Conservation (phyloP, 768 basidiomycete species). For the Agaricus sinodeliciosus region DNA sequence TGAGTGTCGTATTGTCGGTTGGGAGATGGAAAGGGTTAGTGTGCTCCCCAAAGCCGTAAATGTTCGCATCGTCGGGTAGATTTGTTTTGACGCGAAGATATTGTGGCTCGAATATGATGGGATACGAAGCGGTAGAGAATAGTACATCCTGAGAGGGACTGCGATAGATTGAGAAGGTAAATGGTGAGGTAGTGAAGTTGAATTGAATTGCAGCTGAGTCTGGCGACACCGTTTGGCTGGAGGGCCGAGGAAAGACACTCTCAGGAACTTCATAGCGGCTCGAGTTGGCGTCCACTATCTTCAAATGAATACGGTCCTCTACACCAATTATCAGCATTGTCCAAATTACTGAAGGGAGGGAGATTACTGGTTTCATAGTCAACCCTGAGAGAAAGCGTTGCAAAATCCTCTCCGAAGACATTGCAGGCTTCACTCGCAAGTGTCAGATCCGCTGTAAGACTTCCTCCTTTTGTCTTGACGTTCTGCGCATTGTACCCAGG, state of each 20-base stretch:
- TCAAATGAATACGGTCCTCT: constrained; percentile 58
- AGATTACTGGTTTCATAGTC: constrained; percentile 50
- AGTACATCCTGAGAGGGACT: constrained; percentile 43
- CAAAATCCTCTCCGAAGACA: constrained; percentile 52
- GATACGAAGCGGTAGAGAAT: constrained; percentile 53
- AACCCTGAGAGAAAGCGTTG: constrained; percentile 41
- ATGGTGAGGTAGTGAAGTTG: constrained; percentile 52
- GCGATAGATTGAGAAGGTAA: constrained; percentile 54
- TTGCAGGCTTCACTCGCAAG: constrained; percentile 47
- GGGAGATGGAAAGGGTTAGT: constrained; percentile 59
- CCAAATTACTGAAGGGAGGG: too few species aligned
- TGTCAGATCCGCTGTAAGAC: constrained; percentile 43
- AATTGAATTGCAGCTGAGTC: constrained; percentile 43
- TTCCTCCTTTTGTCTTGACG: constrained; percentile 29
- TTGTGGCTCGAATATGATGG: constrained; percentile 71
- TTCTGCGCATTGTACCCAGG: constrained; percentile 51
- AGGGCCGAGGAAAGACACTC: constrained; percentile 51
- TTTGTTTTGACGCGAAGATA: constrained; percentile 66
- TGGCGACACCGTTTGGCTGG: constrained; percentile 20
- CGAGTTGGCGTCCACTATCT: constrained; percentile 46
- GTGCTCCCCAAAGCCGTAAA: constrained; percentile 78
- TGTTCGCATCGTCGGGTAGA: constrained; percentile 54
- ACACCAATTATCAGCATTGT: background rate
- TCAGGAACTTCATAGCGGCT: constrained; percentile 61
- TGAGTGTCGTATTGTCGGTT: constrained; percentile 37